These are phyloP conservation scores for Quercus tomentella DNA, from an alignment of 331 rosid genomes.

Conservation along the genomic window DNA sequence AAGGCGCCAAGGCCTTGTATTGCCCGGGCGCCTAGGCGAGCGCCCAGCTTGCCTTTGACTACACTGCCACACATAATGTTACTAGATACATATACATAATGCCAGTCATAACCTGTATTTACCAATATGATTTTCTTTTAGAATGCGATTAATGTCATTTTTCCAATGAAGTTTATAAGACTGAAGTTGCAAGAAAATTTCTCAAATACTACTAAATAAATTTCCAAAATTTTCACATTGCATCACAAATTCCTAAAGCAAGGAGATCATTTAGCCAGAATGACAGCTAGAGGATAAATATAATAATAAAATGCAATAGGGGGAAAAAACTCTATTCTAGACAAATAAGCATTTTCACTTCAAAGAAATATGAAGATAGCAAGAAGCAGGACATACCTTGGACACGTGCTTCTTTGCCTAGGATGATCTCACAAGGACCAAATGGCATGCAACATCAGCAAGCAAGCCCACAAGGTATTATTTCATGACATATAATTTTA, in stretches of 20 bases:
- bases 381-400: neutral
- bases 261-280: neutral
- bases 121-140: neutral
- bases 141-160: neutral
- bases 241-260: neutral
- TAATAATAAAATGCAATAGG: neutral
- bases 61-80: too few relatives aligned
- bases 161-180: neutral
- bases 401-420: neutral
- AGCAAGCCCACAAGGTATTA: neutral
- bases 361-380: neutral
- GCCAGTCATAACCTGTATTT: neutral
- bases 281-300: neutral
- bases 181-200: neutral
- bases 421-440: neutral
- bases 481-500: neutral
- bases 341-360: neutral
- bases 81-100: neutral
- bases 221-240: neutral
- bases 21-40: fast-evolving
- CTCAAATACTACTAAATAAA: neutral
- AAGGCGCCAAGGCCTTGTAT: too few relatives aligned
- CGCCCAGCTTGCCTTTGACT: too few relatives aligned
- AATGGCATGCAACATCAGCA: neutral
- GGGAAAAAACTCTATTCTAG: neutral